Evolutionary conservation across 805 yeast species (phyloP), one percentile per base, ranked within the genome.

Genomic region (Wickerhamomyces queroliae): DNA sequence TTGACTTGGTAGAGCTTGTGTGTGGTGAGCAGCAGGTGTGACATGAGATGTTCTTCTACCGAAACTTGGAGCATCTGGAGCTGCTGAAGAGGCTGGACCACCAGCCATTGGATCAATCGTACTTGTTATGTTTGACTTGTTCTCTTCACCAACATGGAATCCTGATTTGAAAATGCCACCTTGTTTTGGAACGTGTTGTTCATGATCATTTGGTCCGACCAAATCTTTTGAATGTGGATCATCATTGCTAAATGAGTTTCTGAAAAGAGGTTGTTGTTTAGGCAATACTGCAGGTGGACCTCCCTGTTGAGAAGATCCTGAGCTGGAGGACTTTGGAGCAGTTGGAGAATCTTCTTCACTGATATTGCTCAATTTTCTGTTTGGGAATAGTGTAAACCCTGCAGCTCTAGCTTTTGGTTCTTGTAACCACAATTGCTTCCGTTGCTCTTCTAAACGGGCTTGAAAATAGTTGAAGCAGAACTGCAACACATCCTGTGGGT

Each of bases 401-500:
- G 74, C 69, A 1, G 72, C 64, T 33, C 59, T 62, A 5, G 78
- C 79, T 45, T 65, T 66, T 16, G 64, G 54, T 50, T 70, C 74
- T 42, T 70, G 73, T n/a, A 58, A 58, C 75, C 78, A 75, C 36
- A 72, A 61, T 28, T 67, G 69, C 22, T 66, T 53, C 54, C 85
- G 69, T 53, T 81, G 85, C 23, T 72, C 70, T 48, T 78, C 80
- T 43, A 84, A 63, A 43, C 80, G 74, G 36, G 68, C 58, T 53
- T 73, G 74, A 65, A 85, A 85, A 60, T 80, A 82, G 59, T 79
- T 74, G 40, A 85, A 82, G 52, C 90, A 81, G 62, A 83, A 85
- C 54, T 84, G 89, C 42, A 85, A 58, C 11, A 84, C 65, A 53
- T 84, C 91, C 12, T 66, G 55, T 2, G 95, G 95, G 49, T 80